These are phyloP conservation scores for Danielia oregonensis DNA, from an alignment of 805 yeast species.

Conservation along the genomic window DNA sequence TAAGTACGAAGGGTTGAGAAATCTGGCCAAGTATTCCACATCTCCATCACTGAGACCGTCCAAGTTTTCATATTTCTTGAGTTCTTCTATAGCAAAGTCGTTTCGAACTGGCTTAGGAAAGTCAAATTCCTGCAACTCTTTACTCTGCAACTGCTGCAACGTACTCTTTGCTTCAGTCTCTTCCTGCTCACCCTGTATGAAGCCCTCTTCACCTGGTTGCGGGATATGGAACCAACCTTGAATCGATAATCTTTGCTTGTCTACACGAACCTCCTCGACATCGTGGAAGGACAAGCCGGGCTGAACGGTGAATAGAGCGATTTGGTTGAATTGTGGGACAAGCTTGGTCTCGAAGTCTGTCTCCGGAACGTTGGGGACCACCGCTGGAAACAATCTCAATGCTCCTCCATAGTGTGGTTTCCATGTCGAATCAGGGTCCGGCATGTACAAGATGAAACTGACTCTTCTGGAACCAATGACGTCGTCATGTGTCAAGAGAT, in stretches of 20 bases:
- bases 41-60: constrained; percentile 36
- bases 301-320: constrained; percentile 92
- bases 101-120: constrained; percentile 65
- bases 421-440: constrained; percentile 90
- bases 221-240: constrained; percentile 99
- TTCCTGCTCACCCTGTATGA: constrained; percentile 76
- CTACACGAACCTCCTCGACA: constrained; percentile 93
- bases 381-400: constrained; percentile 77
- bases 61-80: constrained; percentile 24
- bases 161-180: constrained; percentile 71
- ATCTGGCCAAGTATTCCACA: constrained; percentile 46
- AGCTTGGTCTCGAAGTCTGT: constrained; percentile 67
- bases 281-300: constrained; percentile 98
- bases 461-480: constrained; percentile 94
- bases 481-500: constrained; percentile 92
- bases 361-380: constrained; percentile 85
- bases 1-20: constrained; percentile 51
- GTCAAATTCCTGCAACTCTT: constrained; percentile 73
- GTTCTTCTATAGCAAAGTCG: constrained; percentile 38
- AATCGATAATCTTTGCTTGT: constrained; percentile 84
- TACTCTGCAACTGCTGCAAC: constrained; percentile 72
- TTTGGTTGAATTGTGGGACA: constrained; percentile 92
- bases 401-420: constrained; percentile 93
- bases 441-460: constrained; percentile 86
- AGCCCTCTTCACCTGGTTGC: constrained; percentile 87